phyloP scores from a whole-genome alignment of 352 stramenopile genomes.

The Phytophthora aleatoria region DNA sequence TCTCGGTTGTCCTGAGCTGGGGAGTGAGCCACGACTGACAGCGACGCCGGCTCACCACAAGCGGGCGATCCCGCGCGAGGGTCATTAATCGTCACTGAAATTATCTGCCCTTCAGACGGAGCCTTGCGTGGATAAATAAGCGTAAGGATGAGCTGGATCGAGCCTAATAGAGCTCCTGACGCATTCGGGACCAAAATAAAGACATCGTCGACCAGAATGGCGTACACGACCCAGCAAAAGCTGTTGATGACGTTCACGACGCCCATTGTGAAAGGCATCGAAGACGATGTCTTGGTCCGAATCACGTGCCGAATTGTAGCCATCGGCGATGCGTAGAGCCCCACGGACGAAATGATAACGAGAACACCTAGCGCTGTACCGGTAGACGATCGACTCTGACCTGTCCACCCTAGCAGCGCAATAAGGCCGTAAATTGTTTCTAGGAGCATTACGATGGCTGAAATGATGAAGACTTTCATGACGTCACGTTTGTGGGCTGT shows the following conservation, averaged over 20 bases:
- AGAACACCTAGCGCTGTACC: constrained; percentile 41
- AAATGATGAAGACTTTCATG: constrained; percentile 34
- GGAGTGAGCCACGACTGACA: constrained; percentile 27
- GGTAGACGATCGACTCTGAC: constrained; percentile 33
- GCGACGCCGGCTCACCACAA: constrained; percentile 13
- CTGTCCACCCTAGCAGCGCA: constrained; percentile 28
- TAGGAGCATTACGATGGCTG: constrained; percentile 24
- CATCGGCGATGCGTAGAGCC: constrained; percentile 39
- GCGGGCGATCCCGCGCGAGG: constrained; percentile 7
- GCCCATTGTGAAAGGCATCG: constrained; percentile 54
- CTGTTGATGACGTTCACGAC: constrained; percentile 45
- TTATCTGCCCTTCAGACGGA: constrained; percentile 23
- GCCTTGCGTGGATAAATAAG: constrained; percentile 38
- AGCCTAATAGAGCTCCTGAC: constrained; percentile 35
- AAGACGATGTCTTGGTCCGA: constrained; percentile 46
- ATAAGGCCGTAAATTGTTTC: constrained; percentile 40
- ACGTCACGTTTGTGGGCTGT: constrained; percentile 33
- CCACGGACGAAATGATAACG: constrained; percentile 38
- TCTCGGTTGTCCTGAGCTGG: constrained; percentile 16
- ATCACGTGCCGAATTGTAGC: constrained; percentile 43
- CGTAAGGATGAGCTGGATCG: constrained; percentile 34
- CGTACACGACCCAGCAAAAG: constrained; percentile 50
- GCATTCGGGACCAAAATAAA: constrained; percentile 56
- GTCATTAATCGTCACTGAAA: constrained; percentile 24
- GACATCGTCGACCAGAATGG: constrained; percentile 26